Conservation (phyloP, 1,139 yeast species). For the Kurtzmaniella quercitrusa region DNA sequence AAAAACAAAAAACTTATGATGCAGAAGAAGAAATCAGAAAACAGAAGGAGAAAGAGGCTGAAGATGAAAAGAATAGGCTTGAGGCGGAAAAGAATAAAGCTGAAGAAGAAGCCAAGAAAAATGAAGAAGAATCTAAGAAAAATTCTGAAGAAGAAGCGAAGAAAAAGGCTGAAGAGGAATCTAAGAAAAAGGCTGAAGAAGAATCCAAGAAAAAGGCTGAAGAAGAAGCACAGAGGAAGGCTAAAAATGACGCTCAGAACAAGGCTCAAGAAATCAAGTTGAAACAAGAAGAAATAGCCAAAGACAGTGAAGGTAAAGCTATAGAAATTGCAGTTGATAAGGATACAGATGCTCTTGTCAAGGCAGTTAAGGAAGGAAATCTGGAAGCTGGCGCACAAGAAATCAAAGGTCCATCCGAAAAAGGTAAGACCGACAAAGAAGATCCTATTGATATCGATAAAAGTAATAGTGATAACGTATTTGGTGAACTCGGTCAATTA, state of each 20-base stretch:
- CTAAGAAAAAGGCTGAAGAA: constrained; percentile 8
- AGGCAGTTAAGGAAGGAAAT: not conserved
- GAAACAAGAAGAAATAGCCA: constrained; percentile 1
- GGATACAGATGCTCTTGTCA: not conserved
- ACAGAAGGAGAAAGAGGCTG: not conserved
- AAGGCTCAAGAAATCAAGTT: constrained; percentile 1
- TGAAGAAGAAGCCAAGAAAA: constrained; percentile 2
- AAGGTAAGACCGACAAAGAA: not conserved
- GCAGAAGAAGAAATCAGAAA: constrained; percentile 2
- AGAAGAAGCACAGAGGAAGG: constrained; percentile 9
- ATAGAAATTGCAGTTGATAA: not conserved
- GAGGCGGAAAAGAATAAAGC: constrained; percentile 2
- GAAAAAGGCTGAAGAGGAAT: constrained; percentile 11
- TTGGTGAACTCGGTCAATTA: not conserved
- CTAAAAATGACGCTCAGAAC: constrained; percentile 9
- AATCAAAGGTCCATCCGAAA: not conserved
- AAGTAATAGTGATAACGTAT: not conserved
- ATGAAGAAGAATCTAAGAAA: constrained; percentile 2
- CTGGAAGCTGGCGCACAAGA: constrained; percentile 1
- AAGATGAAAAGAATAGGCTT: constrained; percentile 4
- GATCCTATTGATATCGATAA: not conserved
- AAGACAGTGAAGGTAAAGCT: not conserved
- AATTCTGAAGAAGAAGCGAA: not conserved
- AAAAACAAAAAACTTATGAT: constrained; percentile 3
- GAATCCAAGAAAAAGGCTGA: constrained; percentile 8